These are phyloP conservation scores for Naegleria lovaniensis DNA, from an alignment of 208 protist species.

Conservation along the genomic window DNA sequence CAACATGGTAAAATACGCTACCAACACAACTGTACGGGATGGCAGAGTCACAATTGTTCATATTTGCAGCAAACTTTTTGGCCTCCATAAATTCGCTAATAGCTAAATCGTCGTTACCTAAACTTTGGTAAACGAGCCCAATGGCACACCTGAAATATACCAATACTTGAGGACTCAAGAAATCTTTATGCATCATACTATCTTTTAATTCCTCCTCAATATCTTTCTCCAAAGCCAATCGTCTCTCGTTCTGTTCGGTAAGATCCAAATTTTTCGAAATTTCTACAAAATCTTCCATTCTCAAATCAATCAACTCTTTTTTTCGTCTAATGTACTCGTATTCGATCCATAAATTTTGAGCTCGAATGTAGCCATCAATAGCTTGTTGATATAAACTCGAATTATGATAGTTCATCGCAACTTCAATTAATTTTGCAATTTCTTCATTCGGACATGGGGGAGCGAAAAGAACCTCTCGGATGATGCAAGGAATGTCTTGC, in stretches of 20 bases:
- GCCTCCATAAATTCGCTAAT: neutral
- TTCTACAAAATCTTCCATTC: neutral
- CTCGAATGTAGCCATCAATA: neutral
- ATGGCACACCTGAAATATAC: neutral
- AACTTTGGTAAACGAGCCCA: neutral
- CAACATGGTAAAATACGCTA: neutral
- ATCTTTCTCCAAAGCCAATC: neutral
- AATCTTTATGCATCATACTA: neutral
- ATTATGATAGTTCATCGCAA: neutral
- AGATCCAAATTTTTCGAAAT: neutral
- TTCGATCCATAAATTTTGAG: neutral
- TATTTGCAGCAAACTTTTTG: neutral
- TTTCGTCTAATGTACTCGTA: neutral
- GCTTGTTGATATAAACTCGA: neutral
- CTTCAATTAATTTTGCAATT: neutral
- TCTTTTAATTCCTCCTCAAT: neutral
- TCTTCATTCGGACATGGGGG: neutral
- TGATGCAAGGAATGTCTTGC: neutral
- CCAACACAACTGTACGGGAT: neutral
- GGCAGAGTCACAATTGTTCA: neutral
- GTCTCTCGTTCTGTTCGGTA: neutral
- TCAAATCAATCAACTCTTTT: neutral
- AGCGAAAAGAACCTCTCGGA: neutral
- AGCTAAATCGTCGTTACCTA: neutral
- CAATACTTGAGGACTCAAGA: neutral